Evolutionary conservation across 306 rosid species (phyloP), one percentile per base, ranked within the genome.

Genomic region (Quercus robur): DNA sequence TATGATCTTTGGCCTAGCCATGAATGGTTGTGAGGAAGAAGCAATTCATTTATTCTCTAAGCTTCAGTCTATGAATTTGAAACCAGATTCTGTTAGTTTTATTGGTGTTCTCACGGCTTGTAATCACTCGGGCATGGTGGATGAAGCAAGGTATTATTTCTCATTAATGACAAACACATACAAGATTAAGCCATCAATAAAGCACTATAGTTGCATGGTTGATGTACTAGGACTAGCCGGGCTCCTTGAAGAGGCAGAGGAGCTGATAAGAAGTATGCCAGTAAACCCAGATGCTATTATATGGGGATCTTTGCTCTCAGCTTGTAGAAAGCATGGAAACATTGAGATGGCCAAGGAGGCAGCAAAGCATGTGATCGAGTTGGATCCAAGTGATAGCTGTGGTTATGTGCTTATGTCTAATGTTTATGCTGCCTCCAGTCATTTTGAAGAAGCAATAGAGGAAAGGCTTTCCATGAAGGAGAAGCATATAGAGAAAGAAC

Each of bases 271-370:
- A 69, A 80, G 64, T 20, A 87, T 95, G 94, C 80, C 92, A 70
- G 55, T 87, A 68, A 23, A 93, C 72, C 86, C 90, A 9, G 98
- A 91, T 79, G 86, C 90, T 25, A 85, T 93, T 68, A 88, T 95
- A 68, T 93, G 98, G 98, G 99, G 97, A 5, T 89, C 94, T 71
- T 79, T 94, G 85, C 94, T 93, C 41, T 90, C 99, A 15, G 89
- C 86, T 73, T 89, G 96, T 79, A 85, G 91, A 86, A 89, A 83
- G 82, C 86, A 89, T 35, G 89, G 89, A 78, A 87, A 88, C 82
- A 82, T 84, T 75, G 84, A 89, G 74, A 90, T 89, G 70, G 97
- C 91, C 4, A 84, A 84, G 82, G 55, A 90, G 44, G 98, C 91
- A 17, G 94, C 93, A 5, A 86, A 85, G 69, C 90, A 23, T 67